Conservation (phyloP, 2,329 filamentous ascomycete genomes). For the Epichloe hybrida region DNA sequence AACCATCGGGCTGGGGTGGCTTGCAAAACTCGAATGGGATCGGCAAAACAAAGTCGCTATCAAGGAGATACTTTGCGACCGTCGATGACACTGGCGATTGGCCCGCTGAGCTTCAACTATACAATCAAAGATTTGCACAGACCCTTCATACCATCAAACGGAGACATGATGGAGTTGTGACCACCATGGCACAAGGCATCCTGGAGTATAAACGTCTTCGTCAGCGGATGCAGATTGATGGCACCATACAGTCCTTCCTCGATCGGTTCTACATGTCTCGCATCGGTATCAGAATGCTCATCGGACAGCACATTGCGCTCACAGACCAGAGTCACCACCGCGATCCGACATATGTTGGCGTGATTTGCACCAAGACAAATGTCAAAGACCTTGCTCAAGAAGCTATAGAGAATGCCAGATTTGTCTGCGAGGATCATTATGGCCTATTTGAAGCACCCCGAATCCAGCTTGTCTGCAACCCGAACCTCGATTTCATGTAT, state of each 20-base stretch:
- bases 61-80: conserved; percentile 67
- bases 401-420: conserved; percentile 96
- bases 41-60: conserved; percentile 35
- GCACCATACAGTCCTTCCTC: conserved; percentile 92
- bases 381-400: conserved; percentile 89
- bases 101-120: conserved; percentile 87
- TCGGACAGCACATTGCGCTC: conserved; percentile 93
- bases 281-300: conserved; percentile 97
- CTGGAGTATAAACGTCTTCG: conserved; percentile 94
- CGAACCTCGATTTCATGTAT: conserved; percentile 96
- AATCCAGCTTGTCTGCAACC: conserved; percentile 90
- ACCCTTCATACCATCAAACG: conserved; percentile 89
- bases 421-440: conserved; percentile 97
- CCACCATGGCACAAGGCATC: conserved; percentile 94
- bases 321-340: conserved; percentile 83
- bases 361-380: conserved; percentile 98
- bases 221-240: conserved; percentile 96
- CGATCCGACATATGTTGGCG: conserved; percentile 91
- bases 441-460: conserved; percentile 94
- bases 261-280: conserved; percentile 99
- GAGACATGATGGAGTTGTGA: conserved; percentile 92
- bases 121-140: conserved; percentile 83
- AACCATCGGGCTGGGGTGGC: conserved; percentile 51
- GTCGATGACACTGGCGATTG: conserved; percentile 81
- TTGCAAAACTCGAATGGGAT: conserved; percentile 30